Evolutionary conservation across 108 stramenopile genomes (phyloP), one percentile per base, ranked within the genome.

Genomic region (Discostella pseudostelligera): DNA sequence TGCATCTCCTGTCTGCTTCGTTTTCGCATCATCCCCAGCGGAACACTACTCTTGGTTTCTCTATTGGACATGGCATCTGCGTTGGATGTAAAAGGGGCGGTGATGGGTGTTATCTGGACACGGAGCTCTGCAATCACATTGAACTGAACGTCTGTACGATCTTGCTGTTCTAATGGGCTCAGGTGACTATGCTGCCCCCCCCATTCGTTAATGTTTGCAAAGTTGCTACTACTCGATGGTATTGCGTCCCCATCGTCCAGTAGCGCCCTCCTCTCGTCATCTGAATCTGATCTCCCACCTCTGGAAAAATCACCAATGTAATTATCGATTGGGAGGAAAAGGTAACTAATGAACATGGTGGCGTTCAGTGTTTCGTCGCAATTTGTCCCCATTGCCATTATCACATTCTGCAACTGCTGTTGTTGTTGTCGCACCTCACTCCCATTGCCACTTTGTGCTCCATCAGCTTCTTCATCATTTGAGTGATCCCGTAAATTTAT

Each of bases 71-170:
- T 65, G 40, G 74, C 62, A 32, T 68, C 61, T 20, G 16, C 39
- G 11, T 54, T 65, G 9, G 75, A 76, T 28, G 56, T 46, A 35
- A 76, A 64, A 9, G 67, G 67, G 13, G 67, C 42, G 20, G 67
- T 44, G 32, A 44, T 54, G n/a, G 58, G 62, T 53, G 54, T 29
- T 39, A 76, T 69, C 59, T 69, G 67, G 14, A 76, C 75, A 12
- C 75, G 75, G 11, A 76, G 68, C 51, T 76, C 75, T 3, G 75
- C 75, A 39, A 76, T 64, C 0, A 76, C 75, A 48, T 69, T 51
- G 36, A 42, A 68, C 25, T 42, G 35, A 20, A 56, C 48, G 39
- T 28, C 17, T 2, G 5, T 11, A 46, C 25, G 39, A 6, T 37
- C 11, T 40, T 32, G 32, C 32, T 32, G 32, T 4, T 32, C 32